phyloP scores from a whole-genome alignment of 108 stramenopile species.

The Discostella pseudostelligera region DNA sequence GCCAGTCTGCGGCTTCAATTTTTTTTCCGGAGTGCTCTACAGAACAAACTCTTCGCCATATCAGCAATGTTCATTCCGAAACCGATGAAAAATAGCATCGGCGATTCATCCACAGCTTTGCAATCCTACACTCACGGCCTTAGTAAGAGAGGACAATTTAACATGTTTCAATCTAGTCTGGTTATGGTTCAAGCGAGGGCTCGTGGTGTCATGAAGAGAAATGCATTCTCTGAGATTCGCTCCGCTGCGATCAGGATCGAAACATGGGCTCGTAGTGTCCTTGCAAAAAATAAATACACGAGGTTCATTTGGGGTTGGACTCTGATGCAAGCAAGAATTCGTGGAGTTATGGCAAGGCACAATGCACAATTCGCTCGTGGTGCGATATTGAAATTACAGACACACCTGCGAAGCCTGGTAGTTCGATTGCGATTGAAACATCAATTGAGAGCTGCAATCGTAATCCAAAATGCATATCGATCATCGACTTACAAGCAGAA shows the following conservation, averaged over 20 bases:
- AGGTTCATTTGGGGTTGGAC: no score
- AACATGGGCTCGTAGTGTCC: background rate
- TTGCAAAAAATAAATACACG: background rate
- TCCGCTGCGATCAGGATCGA: background rate
- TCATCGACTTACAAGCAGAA: background rate
- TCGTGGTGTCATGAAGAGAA: background rate
- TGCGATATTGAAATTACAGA: no score
- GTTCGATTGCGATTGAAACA: no score
- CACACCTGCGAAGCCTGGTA: no score
- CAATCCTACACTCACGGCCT: background rate
- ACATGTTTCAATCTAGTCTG: background rate
- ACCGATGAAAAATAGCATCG: no score
- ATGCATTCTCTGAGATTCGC: background rate
- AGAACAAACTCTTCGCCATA: no score
- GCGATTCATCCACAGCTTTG: background rate
- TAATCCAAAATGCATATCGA: no score
- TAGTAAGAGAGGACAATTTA: slow-evolving; percentile 1
- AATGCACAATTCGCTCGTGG: no score
- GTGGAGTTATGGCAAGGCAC: no score
- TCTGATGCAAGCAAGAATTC: no score
- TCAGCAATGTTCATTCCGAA: no score
- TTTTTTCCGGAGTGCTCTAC: background rate
- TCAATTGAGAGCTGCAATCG: no score
- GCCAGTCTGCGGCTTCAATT: background rate
- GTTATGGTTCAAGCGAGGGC: background rate